A percentile compares a stretch with the other conserved stretches of the same genome.
phyloP scores from a whole-genome alignment of 345 rosid species.

The Syzygium aromaticum region DNA sequence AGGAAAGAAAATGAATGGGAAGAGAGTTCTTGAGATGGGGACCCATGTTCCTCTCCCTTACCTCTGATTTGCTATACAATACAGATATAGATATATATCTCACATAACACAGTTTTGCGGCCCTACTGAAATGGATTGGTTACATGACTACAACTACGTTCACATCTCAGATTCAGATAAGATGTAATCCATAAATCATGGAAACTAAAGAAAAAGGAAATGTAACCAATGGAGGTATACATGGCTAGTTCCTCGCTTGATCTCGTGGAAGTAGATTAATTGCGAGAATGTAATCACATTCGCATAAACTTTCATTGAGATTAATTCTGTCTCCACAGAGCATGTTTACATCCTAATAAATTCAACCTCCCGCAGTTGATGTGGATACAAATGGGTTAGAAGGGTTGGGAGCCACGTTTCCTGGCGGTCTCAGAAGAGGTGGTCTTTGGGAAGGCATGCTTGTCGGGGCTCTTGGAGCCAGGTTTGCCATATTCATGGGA shows the following conservation, averaged over 20 bases:
- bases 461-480: constrained; percentile 61
- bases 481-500: constrained; percentile 47
- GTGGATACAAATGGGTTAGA: constrained; percentile 36
- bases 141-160: neutral
- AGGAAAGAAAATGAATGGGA: neutral
- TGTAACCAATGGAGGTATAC: neutral
- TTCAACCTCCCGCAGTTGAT: constrained; percentile 7
- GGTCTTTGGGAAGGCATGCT: constrained; percentile 54
- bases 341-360: neutral
- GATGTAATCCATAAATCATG: neutral
- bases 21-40: neutral
- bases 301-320: neutral
- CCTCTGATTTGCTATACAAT: neutral
- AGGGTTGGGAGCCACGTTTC: constrained; percentile 30
- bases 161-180: neutral
- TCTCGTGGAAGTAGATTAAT: neutral
- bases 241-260: neutral
- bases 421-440: constrained; percentile 56
- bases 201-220: neutral
- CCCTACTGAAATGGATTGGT: neutral
- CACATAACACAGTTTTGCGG: neutral
- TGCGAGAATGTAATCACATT: neutral
- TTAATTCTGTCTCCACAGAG: neutral
- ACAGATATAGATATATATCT: neutral
- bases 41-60: neutral